Evolutionary conservation across 805 yeast genomes (phyloP).

Genomic region (Danielozyma ontarioensis): DNA sequence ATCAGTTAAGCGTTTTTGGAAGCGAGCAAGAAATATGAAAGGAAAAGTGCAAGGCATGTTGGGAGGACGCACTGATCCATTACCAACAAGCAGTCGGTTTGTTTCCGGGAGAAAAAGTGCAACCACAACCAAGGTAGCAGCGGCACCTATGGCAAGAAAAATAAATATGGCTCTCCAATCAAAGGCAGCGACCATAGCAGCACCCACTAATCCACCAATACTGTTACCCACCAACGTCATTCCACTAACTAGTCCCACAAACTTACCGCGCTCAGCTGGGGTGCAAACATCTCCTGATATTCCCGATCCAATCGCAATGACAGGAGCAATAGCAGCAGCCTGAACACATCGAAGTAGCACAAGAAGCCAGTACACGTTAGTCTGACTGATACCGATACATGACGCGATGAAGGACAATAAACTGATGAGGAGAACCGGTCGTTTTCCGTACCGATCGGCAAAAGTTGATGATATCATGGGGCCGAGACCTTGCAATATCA

Average conservation of each 20-base stretch:
- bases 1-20: constrained; percentile 5
- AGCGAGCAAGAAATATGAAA: constrained; percentile 3
- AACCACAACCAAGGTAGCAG: constrained; percentile 31
- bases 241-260: constrained; percentile 62
- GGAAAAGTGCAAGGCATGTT: background rate
- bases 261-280: constrained; percentile 62
- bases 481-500: constrained; percentile 68
- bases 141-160: constrained; percentile 66
- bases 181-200: constrained; percentile 28
- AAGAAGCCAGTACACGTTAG: constrained; percentile 55
- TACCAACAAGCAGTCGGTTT: constrained; percentile 64
- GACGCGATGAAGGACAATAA: constrained; percentile 53
- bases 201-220: constrained; percentile 69
- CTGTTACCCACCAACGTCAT: constrained; percentile 68
- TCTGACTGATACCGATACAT: constrained; percentile 60
- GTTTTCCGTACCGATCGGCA: constrained; percentile 68
- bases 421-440: constrained; percentile 59
- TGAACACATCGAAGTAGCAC: constrained; percentile 68
- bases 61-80: constrained; percentile 58
- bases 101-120: constrained; percentile 64
- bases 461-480: constrained; percentile 67
- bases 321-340: constrained; percentile 73
- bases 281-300: constrained; percentile 70
- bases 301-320: constrained; percentile 66
- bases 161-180: constrained; percentile 76